These are phyloP conservation scores for Barnettozyma hawaiiensis DNA, from an alignment of 1,139 yeast species.

Conservation along the genomic window DNA sequence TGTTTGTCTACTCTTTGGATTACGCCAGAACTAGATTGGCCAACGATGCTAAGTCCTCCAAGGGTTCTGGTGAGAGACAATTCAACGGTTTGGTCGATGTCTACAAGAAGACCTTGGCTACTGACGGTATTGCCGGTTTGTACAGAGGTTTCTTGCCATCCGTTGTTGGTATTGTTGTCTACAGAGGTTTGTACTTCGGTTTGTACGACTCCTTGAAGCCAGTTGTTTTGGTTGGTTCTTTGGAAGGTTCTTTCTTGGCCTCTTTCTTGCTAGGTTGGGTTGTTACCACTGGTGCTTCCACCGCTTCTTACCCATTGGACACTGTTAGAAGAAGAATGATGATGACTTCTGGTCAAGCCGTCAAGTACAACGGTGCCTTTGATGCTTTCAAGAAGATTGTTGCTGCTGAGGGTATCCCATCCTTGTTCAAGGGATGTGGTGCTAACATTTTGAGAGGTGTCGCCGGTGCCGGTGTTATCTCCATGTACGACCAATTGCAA, in stretches of 20 bases:
- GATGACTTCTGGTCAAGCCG: conserved; percentile 82
- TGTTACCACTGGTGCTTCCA: conserved; percentile 74
- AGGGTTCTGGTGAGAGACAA: conserved; percentile 65
- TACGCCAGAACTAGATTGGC: conserved; percentile 84
- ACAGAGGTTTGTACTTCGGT: conserved; percentile 84
- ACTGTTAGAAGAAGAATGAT: conserved; percentile 85
- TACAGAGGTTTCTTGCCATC: conserved; percentile 85
- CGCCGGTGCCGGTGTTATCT: conserved; percentile 84
- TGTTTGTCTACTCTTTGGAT: conserved; percentile 75
- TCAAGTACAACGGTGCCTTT: conserved; percentile 69
- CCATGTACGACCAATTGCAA: conserved; percentile 76
- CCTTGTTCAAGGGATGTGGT: conserved; percentile 83
- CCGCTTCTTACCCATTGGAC: conserved; percentile 77
- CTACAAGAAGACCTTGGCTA: conserved; percentile 67
- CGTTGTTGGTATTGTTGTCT: conserved; percentile 72
- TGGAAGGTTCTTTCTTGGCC: conserved; percentile 67
- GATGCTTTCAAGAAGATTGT: conserved; percentile 69
- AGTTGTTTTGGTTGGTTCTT: conserved; percentile 63
- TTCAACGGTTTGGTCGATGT: conserved; percentile 75
- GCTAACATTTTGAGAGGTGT: conserved; percentile 86
- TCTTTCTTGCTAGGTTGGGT: conserved; percentile 76
- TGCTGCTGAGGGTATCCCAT: conserved; percentile 63
- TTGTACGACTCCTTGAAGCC: conserved; percentile 77
- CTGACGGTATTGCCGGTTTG: conserved; percentile 76
- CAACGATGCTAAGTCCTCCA: conserved; percentile 70